phyloP scores from a whole-genome alignment of 169 alveolate species.

The Plasmodium gallinaceum region DNA sequence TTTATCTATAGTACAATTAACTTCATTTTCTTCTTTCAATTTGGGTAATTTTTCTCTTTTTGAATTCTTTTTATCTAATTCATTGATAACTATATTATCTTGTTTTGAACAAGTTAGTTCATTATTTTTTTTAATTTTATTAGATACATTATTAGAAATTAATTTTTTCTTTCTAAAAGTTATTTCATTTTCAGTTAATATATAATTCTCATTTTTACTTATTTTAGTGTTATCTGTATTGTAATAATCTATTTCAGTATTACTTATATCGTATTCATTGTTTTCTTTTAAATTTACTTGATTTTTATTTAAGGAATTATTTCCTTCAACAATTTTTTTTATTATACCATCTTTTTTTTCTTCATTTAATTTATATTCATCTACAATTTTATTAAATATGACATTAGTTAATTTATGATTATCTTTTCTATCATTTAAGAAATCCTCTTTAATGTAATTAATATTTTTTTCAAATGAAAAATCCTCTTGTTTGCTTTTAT shows the following conservation, averaged over 20 bases:
- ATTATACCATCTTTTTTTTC: background rate
- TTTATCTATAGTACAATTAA: conserved; percentile 26
- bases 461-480: background rate
- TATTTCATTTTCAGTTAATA: too few species aligned
- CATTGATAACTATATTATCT: background rate
- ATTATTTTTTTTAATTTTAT: background rate
- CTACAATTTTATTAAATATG: conserved; percentile 31
- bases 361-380: conserved; percentile 21
- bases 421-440: background rate
- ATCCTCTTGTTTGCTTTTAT: background rate
- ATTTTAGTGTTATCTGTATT: background rate
- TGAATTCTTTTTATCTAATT: background rate
- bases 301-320: background rate
- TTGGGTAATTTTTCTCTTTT: background rate
- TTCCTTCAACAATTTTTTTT: background rate
- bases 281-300: background rate
- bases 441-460: too few species aligned
- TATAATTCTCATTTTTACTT: too few species aligned
- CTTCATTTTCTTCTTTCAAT: background rate
- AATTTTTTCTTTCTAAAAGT: too few species aligned
- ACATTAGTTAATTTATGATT: conserved; percentile 26
- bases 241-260: background rate
- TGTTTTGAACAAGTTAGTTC: background rate
- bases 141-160: too few species aligned
- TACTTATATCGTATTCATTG: background rate